These are phyloP conservation scores for Botrytis fabae DNA, from an alignment of 2,329 filamentous ascomycete species.

Conservation along the genomic window DNA sequence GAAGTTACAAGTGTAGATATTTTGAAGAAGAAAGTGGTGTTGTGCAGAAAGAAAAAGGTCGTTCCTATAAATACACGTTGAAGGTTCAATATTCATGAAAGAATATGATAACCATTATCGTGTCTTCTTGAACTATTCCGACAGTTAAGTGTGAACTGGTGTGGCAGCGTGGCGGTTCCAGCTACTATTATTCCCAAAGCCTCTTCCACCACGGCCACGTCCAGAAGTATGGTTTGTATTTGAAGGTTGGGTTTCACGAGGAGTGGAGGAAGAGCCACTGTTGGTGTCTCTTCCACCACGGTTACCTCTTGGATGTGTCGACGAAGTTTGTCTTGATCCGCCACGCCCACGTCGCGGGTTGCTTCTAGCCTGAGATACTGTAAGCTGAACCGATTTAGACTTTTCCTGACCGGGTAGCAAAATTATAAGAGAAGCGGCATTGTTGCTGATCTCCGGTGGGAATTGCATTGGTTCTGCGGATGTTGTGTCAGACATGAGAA, in stretches of 20 bases:
- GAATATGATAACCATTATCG: slow-evolving; percentile 16
- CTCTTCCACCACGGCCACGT: slow-evolving; percentile 35
- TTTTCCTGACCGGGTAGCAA: slow-evolving; percentile 49
- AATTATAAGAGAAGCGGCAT: slow-evolving; percentile 46
- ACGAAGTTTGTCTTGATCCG: slow-evolving; percentile 34
- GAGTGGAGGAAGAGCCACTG: slow-evolving; percentile 32
- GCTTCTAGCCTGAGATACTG: slow-evolving; percentile 39
- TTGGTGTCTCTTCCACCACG: slow-evolving; percentile 37
- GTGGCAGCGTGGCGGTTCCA: slow-evolving; percentile 38
- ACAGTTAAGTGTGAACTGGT: slow-evolving; percentile 37
- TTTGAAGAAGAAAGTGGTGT: slow-evolving; percentile 34
- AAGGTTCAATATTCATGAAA: slow-evolving; percentile 26
- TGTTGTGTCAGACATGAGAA: slow-evolving; percentile 49
- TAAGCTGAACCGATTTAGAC: slow-evolving; percentile 45
- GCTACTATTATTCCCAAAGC: slow-evolving; percentile 28
- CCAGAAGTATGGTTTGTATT: slow-evolving; percentile 29
- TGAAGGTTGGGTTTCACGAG: slow-evolving; percentile 32
- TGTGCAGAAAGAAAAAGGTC: slow-evolving; percentile 36
- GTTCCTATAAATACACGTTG: slow-evolving; percentile 30
- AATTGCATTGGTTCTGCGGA: slow-evolving; percentile 49
- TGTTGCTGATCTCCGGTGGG: slow-evolving; percentile 42
- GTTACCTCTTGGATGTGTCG: slow-evolving; percentile 36
- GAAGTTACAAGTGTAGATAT: slow-evolving; percentile 40
- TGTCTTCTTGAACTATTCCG: slow-evolving; percentile 14
- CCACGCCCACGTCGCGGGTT: slow-evolving; percentile 39